phyloP scores from a whole-genome alignment of 2,329 filamentous ascomycete genomes.

The Aspergillus versicolor region DNA sequence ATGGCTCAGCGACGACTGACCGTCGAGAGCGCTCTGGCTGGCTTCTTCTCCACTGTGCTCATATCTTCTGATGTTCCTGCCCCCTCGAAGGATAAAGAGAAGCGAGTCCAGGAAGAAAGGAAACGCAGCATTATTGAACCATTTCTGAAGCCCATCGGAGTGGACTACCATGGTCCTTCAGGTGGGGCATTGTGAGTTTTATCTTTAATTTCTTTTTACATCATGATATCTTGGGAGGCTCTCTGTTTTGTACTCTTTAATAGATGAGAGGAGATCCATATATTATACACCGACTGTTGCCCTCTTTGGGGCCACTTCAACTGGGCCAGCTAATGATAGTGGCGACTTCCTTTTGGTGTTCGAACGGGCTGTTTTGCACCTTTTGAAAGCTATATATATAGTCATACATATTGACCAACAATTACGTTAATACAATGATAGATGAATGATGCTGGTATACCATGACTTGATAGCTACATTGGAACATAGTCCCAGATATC shows the following conservation, averaged over 20 bases:
- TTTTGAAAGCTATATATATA: not conserved
- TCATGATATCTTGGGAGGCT: not conserved
- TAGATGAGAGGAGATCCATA: not conserved
- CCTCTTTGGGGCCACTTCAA: not conserved
- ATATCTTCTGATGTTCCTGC: slow-evolving; percentile 52
- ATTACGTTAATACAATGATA: not conserved
- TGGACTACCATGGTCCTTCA: slow-evolving; percentile 35
- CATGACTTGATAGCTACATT: not conserved
- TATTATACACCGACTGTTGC: not conserved
- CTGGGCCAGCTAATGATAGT: not conserved
- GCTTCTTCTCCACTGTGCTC: slow-evolving; percentile 63
- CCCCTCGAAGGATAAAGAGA: slow-evolving; percentile 57
- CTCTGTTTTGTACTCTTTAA: not conserved
- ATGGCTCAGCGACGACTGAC: slow-evolving; percentile 51
- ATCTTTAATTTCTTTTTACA: not conserved
- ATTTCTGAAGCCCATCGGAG: slow-evolving; percentile 56
- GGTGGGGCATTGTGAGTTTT: slow-evolving; percentile 22
- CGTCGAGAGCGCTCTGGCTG: slow-evolving; percentile 62
- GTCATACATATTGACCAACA: not conserved
- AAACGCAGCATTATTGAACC: slow-evolving; percentile 68
- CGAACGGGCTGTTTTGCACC: not conserved
- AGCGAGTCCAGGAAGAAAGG: slow-evolving; percentile 60
- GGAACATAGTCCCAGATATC: not conserved
- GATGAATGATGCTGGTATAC: not conserved
- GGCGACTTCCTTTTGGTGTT: not conserved